Evolutionary conservation across 1,139 yeast genomes (phyloP).

Genomic region (Taphrina confusa): DNA sequence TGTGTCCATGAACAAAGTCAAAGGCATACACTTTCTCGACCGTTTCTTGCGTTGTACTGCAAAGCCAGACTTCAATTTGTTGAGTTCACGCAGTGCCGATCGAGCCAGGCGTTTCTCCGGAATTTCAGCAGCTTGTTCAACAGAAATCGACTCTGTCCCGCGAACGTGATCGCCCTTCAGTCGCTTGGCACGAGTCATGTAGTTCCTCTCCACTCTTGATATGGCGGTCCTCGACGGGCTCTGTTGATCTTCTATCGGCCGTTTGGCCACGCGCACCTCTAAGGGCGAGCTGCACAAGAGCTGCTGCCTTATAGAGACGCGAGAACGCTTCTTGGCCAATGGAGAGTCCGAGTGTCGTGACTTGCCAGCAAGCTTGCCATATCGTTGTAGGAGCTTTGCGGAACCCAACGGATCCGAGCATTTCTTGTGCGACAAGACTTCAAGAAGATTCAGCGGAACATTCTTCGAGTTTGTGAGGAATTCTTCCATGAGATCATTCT

Average conservation of each 20-base stretch:
- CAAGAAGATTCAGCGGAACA: not conserved
- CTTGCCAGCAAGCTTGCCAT: not conserved
- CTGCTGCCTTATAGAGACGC: not conserved
- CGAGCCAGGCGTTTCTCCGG: slow-evolving; percentile 5
- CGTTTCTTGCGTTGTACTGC: not conserved
- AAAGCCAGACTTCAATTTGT: slow-evolving; percentile 15
- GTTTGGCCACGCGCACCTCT: not conserved
- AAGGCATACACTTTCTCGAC: not conserved
- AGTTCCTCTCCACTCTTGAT: too few relatives aligned
- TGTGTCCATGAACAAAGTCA: not conserved
- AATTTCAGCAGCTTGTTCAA: not conserved
- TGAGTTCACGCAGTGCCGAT: slow-evolving; percentile 16
- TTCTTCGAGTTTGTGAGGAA: not conserved
- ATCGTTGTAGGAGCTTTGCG: slow-evolving; percentile 1
- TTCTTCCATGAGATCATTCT: slow-evolving; percentile 14
- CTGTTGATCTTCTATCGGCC: not conserved
- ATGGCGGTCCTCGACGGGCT: not conserved
- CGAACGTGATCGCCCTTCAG: not conserved
- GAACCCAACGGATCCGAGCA: not conserved
- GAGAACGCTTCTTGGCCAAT: not conserved
- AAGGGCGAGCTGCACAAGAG: not conserved
- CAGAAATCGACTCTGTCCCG: not conserved
- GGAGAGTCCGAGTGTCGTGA: not conserved
- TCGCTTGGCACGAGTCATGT: not conserved
- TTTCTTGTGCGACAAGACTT: slow-evolving; percentile 1